Evolutionary conservation across 805 yeast species (phyloP).

Genomic region (Grigorovia humatica): DNA sequence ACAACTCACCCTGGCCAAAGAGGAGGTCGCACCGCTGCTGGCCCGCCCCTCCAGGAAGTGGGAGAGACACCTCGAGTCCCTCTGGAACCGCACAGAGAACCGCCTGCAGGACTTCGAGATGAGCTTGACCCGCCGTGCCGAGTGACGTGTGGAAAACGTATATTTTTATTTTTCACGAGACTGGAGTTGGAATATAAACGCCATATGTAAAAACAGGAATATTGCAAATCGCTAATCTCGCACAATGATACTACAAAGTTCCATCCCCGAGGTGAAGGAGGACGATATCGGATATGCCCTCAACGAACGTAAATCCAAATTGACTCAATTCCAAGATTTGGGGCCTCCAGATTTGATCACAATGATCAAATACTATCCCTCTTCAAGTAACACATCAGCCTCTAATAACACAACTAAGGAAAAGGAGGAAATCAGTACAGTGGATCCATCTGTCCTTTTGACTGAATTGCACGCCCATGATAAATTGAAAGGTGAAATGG

Average conservation of each 20-base stretch:
- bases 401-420: constrained; percentile 5
- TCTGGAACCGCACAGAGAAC: constrained; percentile 57
- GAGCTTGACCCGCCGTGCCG: neutral
- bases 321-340: constrained; percentile 49
- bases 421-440: constrained; percentile 6
- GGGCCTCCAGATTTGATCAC: constrained; percentile 63
- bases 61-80: constrained; percentile 61
- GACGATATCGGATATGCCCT: constrained; percentile 48
- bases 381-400: constrained; percentile 9
- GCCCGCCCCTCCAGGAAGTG: neutral
- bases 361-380: constrained; percentile 26
- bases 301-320: constrained; percentile 51
- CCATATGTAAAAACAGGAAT: neutral
- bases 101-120: neutral
- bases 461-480: constrained; percentile 22
- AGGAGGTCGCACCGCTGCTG: neutral
- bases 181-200: neutral
- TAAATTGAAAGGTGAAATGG: constrained; percentile 42
- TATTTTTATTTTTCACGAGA: too few relatives aligned
- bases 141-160: neutral
- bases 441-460: constrained; percentile 12
- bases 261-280: constrained; percentile 58
- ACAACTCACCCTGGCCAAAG: neutral
- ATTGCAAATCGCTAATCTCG: neutral
- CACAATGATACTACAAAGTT: constrained; percentile 40